Conservation (phyloP, 139 green algal genomes). For the Edaphochlamys debaryana region DNA sequence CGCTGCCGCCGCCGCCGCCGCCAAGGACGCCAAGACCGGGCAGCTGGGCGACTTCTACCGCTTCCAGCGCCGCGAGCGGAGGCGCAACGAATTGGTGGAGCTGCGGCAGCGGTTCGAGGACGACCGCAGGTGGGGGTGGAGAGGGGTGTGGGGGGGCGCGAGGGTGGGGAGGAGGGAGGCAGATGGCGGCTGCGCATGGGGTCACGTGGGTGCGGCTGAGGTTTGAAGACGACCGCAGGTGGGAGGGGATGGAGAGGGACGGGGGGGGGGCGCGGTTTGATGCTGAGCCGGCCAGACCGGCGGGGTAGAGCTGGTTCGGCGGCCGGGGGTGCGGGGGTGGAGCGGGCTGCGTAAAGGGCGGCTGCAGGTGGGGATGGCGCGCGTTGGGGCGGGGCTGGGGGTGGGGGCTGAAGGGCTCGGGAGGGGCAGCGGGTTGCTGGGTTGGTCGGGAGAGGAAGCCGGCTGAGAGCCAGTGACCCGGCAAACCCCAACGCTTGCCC, state of each 20-base stretch:
- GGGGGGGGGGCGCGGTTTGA: too few species aligned
- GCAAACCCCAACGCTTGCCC: neutral
- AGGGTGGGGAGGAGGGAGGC: neutral
- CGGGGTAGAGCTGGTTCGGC: too few species aligned
- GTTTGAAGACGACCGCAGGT: conserved; percentile 71
- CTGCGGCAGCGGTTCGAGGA: conserved; percentile 74
- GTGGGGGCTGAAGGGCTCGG: too few species aligned
- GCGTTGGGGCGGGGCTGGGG: too few species aligned
- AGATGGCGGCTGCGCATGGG: too few species aligned
- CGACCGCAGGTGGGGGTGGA: conserved; percentile 49
- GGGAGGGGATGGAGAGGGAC: too few species aligned
- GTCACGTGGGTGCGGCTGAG: conserved; percentile 68
- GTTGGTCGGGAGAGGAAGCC: neutral
- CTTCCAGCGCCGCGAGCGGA: conserved; percentile 80
- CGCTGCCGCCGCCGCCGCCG: conserved; percentile 35
- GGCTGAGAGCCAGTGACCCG: neutral
- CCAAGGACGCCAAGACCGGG: neutral
- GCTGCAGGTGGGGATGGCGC: too few species aligned
- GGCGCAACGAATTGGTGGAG: conserved; percentile 71
- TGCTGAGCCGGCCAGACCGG: too few species aligned
- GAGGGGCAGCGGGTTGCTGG: too few species aligned
- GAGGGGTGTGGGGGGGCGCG: neutral
- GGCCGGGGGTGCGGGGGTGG: too few species aligned
- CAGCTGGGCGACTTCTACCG: conserved; percentile 74
- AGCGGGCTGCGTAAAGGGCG: too few species aligned